Evolutionary conservation across 2,329 filamentous ascomycete genomes (phyloP).

Genomic region (Alternaria infectoria): DNA sequence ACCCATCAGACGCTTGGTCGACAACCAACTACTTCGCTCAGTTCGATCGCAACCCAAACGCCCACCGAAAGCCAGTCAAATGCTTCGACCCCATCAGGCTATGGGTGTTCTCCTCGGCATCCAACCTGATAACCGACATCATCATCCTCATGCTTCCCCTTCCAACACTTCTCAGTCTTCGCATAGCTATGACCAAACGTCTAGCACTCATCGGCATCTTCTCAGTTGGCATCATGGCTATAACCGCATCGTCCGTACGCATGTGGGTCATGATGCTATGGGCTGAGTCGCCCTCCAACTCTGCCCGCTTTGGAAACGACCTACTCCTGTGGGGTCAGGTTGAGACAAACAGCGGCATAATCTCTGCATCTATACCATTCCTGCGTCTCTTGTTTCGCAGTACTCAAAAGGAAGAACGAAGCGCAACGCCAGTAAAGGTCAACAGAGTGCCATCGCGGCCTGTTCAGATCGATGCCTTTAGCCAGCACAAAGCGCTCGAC

Average conservation of each 20-base stretch:
- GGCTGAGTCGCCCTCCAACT: slow-evolving; percentile 46
- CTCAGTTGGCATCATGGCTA: slow-evolving; percentile 44
- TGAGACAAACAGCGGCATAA: slow-evolving; percentile 56
- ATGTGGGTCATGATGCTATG: slow-evolving; percentile 48
- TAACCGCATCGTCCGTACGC: slow-evolving; percentile 44
- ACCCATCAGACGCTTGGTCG: slow-evolving; percentile 36
- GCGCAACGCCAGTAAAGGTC: slow-evolving; percentile 11
- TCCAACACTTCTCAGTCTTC: slow-evolving; percentile 53
- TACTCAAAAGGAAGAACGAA: slow-evolving; percentile 20
- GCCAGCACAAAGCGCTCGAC: slow-evolving; percentile 24
- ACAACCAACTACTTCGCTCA: slow-evolving; percentile 38
- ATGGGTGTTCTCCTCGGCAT: slow-evolving; percentile 46
- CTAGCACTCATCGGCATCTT: slow-evolving; percentile 56
- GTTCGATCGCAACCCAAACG: slow-evolving; percentile 32
- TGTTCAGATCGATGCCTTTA: slow-evolving; percentile 4
- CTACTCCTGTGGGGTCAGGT: slow-evolving; percentile 55
- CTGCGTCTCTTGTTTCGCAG: slow-evolving; percentile 51
- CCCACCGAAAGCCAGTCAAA: slow-evolving; percentile 24
- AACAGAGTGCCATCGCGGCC: slow-evolving; percentile 21
- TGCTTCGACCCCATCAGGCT: slow-evolving; percentile 43
- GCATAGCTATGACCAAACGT: slow-evolving; percentile 58
- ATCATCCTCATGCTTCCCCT: slow-evolving; percentile 55
- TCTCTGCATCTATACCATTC: slow-evolving; percentile 54
- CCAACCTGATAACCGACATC: slow-evolving; percentile 53
- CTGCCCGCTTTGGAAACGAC: slow-evolving; percentile 43